Evolutionary conservation across 2,329 filamentous ascomycete genomes (phyloP).

Genomic region (Aspergillus sp.): DNA sequence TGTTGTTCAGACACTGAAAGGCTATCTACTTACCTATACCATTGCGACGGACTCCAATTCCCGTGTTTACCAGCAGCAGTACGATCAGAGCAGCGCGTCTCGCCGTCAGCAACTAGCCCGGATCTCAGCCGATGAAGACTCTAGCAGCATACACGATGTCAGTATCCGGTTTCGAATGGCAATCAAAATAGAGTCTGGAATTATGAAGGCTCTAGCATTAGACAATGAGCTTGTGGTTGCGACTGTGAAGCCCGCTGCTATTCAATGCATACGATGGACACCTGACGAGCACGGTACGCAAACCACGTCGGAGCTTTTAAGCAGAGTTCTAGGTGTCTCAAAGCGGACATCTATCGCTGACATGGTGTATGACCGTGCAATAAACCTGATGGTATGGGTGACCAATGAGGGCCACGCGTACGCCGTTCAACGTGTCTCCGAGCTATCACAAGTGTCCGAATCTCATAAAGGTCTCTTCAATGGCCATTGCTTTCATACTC

Average conservation of each 20-base stretch:
- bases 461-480: slow-evolving; percentile 71
- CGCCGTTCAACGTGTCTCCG: slow-evolving; percentile 73
- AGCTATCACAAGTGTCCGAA: slow-evolving; percentile 43
- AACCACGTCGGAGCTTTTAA: slow-evolving; percentile 86
- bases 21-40: slow-evolving; percentile 92
- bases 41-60: slow-evolving; percentile 80
- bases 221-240: slow-evolving; percentile 93
- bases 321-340: slow-evolving; percentile 80
- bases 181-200: slow-evolving; percentile 95
- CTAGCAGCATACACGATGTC: slow-evolving; percentile 77
- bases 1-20: slow-evolving; percentile 80
- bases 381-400: slow-evolving; percentile 94
- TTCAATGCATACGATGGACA: slow-evolving; percentile 95
- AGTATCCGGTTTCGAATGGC: slow-evolving; percentile 95
- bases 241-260: slow-evolving; percentile 85
- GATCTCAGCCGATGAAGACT: slow-evolving; percentile 74
- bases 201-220: slow-evolving; percentile 79
- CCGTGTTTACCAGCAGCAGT: slow-evolving; percentile 80
- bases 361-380: slow-evolving; percentile 92
- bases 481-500: slow-evolving; percentile 85
- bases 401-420: slow-evolving; percentile 85
- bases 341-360: slow-evolving; percentile 74
- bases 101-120: slow-evolving; percentile 47
- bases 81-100: slow-evolving; percentile 52
- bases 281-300: slow-evolving; percentile 79